Percentiles rank a stretch among this genome's conserved stretches.
phyloP scores from a whole-genome alignment of 2,329 filamentous ascomycete species.

The Fonsecaea nubica region DNA sequence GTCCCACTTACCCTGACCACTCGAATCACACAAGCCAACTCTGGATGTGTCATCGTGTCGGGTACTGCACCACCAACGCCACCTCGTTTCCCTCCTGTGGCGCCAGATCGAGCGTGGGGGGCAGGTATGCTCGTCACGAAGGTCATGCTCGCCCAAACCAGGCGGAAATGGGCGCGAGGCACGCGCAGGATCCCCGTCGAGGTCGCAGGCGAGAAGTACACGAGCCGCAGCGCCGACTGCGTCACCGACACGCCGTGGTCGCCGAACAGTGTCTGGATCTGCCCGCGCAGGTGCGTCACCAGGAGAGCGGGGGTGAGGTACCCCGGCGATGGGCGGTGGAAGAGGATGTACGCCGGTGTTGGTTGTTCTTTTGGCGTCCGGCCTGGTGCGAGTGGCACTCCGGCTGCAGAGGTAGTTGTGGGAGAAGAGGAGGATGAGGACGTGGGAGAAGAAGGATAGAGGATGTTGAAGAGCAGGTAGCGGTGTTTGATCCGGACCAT shows the following conservation, averaged over 20 bases:
- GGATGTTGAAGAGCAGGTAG: slow-evolving; percentile 91
- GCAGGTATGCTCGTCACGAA: slow-evolving; percentile 72
- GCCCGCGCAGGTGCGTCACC: slow-evolving; percentile 65
- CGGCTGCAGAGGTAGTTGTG: background rate
- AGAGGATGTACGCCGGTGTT: slow-evolving; percentile 68
- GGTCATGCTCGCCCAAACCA: slow-evolving; percentile 88
- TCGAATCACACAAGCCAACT: slow-evolving; percentile 72
- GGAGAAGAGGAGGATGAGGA: slow-evolving; percentile 26
- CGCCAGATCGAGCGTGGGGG: background rate
- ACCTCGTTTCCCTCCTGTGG: slow-evolving; percentile 1
- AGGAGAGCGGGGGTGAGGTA: slow-evolving; percentile 67
- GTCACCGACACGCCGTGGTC: slow-evolving; percentile 74
- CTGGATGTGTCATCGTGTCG: slow-evolving; percentile 15
- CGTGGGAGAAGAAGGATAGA: slow-evolving; percentile 70
- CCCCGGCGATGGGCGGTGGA: slow-evolving; percentile 79
- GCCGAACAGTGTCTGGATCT: slow-evolving; percentile 77
- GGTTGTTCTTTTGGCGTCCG: slow-evolving; percentile 21
- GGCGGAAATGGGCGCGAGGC: slow-evolving; percentile 78
- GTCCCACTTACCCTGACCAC: slow-evolving; percentile 91
- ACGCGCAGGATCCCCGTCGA: slow-evolving; percentile 91
- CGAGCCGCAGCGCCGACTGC: slow-evolving; percentile 63
- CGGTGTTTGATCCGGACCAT: slow-evolving; percentile 98
- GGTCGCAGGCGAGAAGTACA: slow-evolving; percentile 90
- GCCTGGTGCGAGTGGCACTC: slow-evolving; percentile 26
- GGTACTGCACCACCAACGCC: background rate